Base-by-base conservation (phyloP, 805 yeast species). In the Candida tallmaniae region DNA sequence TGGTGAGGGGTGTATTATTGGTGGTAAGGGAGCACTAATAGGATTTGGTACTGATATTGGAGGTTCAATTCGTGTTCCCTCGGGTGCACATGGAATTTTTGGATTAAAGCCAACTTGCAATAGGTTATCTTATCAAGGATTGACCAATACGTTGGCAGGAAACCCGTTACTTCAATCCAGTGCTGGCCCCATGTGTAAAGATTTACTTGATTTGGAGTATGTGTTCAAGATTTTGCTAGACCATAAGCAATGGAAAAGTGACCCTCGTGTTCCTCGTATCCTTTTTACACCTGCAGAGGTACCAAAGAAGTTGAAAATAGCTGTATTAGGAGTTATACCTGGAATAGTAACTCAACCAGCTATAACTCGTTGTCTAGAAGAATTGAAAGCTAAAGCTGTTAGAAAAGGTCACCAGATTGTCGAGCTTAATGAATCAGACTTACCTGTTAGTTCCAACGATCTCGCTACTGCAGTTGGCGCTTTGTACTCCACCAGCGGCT, bases 191-290 rank as follows among this genome's bases (percentile, higher is more conserved):
- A 69, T 40, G 44, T 44, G 61, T 6, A 40, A 62, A 26, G 45
- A 53, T 9, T 34, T 47, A 30, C 42, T 29, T 67, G 66, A 48
- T 16, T 63, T 79, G 19, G 64, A 65, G 32, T 65, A 70, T 39
- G 68, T 74, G 36, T 55, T 74, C 58, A 67, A 70, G 45, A 54
- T 68, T 5, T 52, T 77, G 26, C 46, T 57, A 29, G 68, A 60
- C 25, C 58, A 68, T 41, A 58, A 73, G 51, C 83, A 82, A 6
- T 78, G 83, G 83, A 49, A 36, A 7, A 14, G 53, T 28, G 84
- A 79, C 51, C 66, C 74, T 31, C 55, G 32, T 19, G 44, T 40
- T 5, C 21, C 27, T 19, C 35, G 39, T 62, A 21, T 44, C 62
- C 17, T 48, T 61, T 34, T 78, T 78, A 12, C 15, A 13, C 29